Evolutionary conservation across 1,284 basidiomycete species (phyloP), one percentile per base, ranked within the genome.

Genomic region (Athelia psychrophila): DNA sequence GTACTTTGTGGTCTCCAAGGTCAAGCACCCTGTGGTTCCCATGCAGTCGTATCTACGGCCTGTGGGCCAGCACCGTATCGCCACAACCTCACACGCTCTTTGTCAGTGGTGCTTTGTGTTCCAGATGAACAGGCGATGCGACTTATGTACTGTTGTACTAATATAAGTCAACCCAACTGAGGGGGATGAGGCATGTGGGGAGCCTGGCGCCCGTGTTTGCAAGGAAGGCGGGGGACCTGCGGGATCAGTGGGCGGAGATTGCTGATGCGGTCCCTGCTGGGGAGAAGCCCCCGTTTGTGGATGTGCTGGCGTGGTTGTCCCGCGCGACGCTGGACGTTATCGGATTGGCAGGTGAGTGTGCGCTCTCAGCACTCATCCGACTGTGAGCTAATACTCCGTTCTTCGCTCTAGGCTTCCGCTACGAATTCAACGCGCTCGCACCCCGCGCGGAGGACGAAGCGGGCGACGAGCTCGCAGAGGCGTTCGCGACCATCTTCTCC

Each of bases 271-370:
- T n/a, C n/a, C 58, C 60, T 16, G 49, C 44, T 38, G 63, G 65
- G 15, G 53, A 54, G 8, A 57, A 59, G n/a, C 48, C 44, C 33
- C 42, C 54, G 40, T 60, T 65, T n/a, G 70, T 87, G 38, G 86
- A 91, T 56, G 79, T 81, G 16, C 69, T 86, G 50, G 61, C 71
- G 18, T 86, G 80, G 78, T 74, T 90, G 9, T 78, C 75, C 2
- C 78, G 80, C 30, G 79, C 84, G 8, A 86, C 86, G 1, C 72
- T 91, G 15, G 88, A 90, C 58, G 76, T 86, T 40, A 88, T 92
- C 51, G 86, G 86, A 4, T 71, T 84, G 42, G 84, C 88, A n/a
- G 85, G 84, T 74, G 56, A 40, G 65, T 52, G 38, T 32, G 36
- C 15, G 27, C 3, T 45, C 42, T 51, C 44, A 46, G 38, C 33